Conservation (phyloP, 1,284 basidiomycete genomes). For the Ceratobasidium sp. region DNA sequence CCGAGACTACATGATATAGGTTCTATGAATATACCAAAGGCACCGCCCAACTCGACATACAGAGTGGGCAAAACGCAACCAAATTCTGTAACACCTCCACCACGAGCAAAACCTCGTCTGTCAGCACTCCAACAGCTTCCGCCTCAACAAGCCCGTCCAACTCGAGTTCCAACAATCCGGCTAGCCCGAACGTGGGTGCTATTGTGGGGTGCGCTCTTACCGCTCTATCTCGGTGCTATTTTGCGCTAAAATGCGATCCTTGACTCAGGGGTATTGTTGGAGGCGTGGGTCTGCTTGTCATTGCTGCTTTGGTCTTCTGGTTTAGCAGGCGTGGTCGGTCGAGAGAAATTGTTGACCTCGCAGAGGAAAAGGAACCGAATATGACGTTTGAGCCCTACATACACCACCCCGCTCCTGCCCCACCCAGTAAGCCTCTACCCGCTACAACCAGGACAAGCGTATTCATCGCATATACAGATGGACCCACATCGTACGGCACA, state of each 20-base stretch:
- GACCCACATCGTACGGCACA: not conserved
- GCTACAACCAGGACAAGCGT: not conserved
- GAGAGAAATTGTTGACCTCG: not conserved
- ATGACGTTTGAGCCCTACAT: constrained; percentile 19
- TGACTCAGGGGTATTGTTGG: constrained; percentile 8
- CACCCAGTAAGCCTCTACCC: not conserved
- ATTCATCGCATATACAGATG: not conserved
- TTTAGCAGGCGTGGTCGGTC: not conserved
- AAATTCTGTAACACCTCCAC: not conserved
- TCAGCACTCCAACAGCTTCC: too few species aligned
- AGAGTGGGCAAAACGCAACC: constrained; percentile 6
- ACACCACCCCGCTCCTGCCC: not conserved
- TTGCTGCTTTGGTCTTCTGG: not conserved
- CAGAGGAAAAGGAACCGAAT: not conserved
- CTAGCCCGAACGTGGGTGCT: constrained; percentile 1
- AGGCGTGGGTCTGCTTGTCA: not conserved
- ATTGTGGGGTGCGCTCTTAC: not conserved
- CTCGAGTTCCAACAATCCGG: not conserved
- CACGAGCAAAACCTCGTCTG: not conserved
- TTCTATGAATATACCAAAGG: constrained; percentile 27
- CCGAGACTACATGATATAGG: not conserved
- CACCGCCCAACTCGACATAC: constrained; percentile 1
- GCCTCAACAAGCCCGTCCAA: not conserved
- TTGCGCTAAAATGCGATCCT: not conserved
- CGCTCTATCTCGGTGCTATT: not conserved